These are phyloP conservation scores for Colletotrichum orbiculare DNA, from an alignment of 2,329 filamentous ascomycete genomes.

Conservation along the genomic window DNA sequence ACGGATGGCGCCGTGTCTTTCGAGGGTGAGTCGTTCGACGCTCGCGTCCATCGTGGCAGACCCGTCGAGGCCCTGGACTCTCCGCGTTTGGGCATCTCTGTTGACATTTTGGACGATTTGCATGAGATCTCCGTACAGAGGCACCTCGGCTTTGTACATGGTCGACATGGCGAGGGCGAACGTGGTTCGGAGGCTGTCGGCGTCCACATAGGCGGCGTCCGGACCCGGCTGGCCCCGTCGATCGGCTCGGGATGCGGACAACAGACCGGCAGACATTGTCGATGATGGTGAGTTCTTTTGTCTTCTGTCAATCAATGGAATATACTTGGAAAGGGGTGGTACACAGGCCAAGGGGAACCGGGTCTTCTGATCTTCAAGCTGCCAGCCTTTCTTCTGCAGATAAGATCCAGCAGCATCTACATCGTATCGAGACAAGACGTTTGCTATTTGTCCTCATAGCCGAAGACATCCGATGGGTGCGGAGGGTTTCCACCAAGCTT, in stretches of 20 bases:
- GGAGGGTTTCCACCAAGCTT: background rate
- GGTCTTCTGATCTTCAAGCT: too few relatives aligned
- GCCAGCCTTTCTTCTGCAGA: too few relatives aligned
- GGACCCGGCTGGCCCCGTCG: background rate
- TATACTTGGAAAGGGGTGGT: too few relatives aligned
- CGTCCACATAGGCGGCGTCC: conserved; percentile 24
- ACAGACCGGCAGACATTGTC: conserved; percentile 10
- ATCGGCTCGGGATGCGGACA: conserved; percentile 3
- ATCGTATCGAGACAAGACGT: background rate
- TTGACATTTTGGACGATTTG: conserved; percentile 45
- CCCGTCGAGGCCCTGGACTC: background rate
- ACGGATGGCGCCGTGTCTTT: conserved; percentile 60
- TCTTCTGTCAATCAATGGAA: too few relatives aligned
- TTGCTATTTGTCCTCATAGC: too few relatives aligned
- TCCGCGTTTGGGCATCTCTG: conserved; percentile 13
- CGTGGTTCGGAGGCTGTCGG: conserved; percentile 40
- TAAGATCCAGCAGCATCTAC: background rate
- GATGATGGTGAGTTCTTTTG: too few relatives aligned
- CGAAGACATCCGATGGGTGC: background rate
- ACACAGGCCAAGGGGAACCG: too few relatives aligned
- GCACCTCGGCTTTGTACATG: conserved; percentile 50
- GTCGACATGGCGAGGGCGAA: conserved; percentile 47
- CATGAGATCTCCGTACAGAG: conserved; percentile 47
- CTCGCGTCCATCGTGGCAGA: conserved; percentile 8
- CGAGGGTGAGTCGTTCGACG: conserved; percentile 34